Conservation (phyloP, 2,329 filamentous ascomycete species). For the Monosporascus sp. region DNA sequence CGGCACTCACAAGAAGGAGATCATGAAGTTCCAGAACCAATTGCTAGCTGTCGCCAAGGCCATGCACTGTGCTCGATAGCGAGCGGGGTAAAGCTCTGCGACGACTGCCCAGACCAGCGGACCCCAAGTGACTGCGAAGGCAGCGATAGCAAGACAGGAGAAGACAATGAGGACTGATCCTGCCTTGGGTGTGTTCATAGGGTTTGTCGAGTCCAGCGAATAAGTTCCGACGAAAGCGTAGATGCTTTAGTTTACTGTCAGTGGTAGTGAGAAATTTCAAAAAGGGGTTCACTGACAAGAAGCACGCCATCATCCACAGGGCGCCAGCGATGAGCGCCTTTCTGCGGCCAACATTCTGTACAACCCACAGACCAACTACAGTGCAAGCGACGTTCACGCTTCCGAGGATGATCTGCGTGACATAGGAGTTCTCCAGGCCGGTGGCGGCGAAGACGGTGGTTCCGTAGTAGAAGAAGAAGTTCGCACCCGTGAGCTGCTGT, state of each 20-base stretch:
- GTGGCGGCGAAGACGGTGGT: constrained; percentile 62
- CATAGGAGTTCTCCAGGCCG: constrained; percentile 59
- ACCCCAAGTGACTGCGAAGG: constrained; percentile 65
- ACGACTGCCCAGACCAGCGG: constrained; percentile 63
- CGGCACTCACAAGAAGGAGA: constrained; percentile 40
- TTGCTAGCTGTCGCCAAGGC: constrained; percentile 53
- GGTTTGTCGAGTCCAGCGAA: constrained; percentile 35
- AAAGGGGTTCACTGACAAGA: constrained; percentile 31
- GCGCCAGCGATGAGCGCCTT: constrained; percentile 59
- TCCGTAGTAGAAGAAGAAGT: constrained; percentile 65
- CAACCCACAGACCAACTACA: constrained; percentile 58
- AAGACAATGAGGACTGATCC: constrained; percentile 62
- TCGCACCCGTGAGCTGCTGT: constrained; percentile 64
- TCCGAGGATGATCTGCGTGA: constrained; percentile 63
- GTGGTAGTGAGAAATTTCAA: background rate
- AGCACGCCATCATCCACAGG: constrained; percentile 53
- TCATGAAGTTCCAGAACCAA: constrained; percentile 62
- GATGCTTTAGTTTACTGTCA: constrained; percentile 23
- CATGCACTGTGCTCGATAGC: constrained; percentile 50
- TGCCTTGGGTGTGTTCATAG: constrained; percentile 39
- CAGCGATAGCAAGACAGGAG: constrained; percentile 63
- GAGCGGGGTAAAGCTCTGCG: constrained; percentile 58
- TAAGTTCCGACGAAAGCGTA: constrained; percentile 46
- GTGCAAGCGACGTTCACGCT: constrained; percentile 65
- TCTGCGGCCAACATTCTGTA: constrained; percentile 61